Percentiles rank a stretch among this genome's conserved stretches.
Evolutionary conservation across 768 basidiomycete species (phyloP).

Genomic region (Collybia nuda): DNA sequence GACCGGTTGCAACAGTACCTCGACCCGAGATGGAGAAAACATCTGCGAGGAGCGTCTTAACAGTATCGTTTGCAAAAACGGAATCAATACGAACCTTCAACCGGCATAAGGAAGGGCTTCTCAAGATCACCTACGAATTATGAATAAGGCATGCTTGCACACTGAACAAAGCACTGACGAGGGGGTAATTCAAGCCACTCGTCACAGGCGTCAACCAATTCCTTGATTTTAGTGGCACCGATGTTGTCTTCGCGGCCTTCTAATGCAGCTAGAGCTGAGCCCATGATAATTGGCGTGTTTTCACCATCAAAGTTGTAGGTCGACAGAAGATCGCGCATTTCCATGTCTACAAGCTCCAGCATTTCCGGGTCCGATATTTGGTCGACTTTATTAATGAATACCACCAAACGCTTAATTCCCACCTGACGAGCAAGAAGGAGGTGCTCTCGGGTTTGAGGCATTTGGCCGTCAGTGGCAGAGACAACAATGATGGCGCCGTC

Average conservation of each 20-base stretch:
- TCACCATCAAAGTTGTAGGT: conserved; percentile 97
- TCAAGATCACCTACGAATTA: conserved; percentile 79
- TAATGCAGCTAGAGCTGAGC: conserved; percentile 92
- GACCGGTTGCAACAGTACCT: conserved; percentile 96
- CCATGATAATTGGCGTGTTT: conserved; percentile 97
- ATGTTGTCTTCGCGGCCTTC: conserved; percentile 81
- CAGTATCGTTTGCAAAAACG: not conserved
- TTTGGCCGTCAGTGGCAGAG: conserved; percentile 97
- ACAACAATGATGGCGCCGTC: conserved; percentile 96
- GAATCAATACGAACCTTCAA: conserved; percentile 63
- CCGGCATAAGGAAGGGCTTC: conserved; percentile 94
- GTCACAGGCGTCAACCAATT: conserved; percentile 86
- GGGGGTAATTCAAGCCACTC: conserved; percentile 91
- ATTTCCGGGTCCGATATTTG: conserved; percentile 96
- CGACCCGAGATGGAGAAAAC: conserved; percentile 98
- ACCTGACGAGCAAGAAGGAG: conserved; percentile 96
- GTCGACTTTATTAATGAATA: conserved; percentile 99
- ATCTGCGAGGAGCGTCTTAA: conserved; percentile 37
- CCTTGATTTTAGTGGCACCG: conserved; percentile 77
- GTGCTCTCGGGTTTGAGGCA: conserved; percentile 99
- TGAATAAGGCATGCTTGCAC: not conserved
- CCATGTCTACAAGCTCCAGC: conserved; percentile 99
- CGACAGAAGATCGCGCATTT: conserved; percentile 94
- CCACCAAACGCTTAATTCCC: conserved; percentile 94
- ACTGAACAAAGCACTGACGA: conserved; percentile 49